Evolutionary conservation across 352 stramenopile species (phyloP), one percentile per base, ranked within the genome.

Genomic region (Globisporangium radiosum): DNA sequence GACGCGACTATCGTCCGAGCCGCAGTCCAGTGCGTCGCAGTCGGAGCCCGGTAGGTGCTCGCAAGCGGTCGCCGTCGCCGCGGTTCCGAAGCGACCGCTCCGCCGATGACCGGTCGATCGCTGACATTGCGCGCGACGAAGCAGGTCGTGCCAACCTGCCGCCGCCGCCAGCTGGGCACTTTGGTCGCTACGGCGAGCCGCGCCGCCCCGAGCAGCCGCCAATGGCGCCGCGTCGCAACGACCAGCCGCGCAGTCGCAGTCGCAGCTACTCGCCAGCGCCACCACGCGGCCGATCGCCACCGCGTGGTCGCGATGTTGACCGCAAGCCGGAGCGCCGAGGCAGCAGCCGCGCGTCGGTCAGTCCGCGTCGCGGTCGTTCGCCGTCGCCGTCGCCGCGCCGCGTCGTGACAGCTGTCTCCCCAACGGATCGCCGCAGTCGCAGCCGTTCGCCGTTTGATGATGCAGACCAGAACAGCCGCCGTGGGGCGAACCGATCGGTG

Each of bases 21-120:
- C 40, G 40, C 40, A 44, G 40, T 44, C 40, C 40, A 44, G 11
- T 44, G 40, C 40, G 11, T 44, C 40, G 19, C 38, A 55, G 38
- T 55, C 48, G 39, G 39, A 51, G 13, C 19, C 36, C 39, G 53
- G 19, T 10, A 33, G 25, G 40, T 13, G 40, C 40, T 4, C 40
- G 40, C 13, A 49, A 7, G 45, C 25, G 14, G 45, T n/a, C 17
- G 8, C 6, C 14, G 5, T 6, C 15, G 45, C 8, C 66, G 61
- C 8, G 69, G 62, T 5, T 47, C 52, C 57, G 59, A 69, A 71
- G 78, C 49, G 67, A 84, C 3, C 72, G 74, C 36, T 83, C 73
- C n/a, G n/a, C 11, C 44, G 14, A 36, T 10, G 45, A 43, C 15
- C 13, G 10, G 15, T 50, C 45, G 45, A 4, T 50, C 45, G 45